These are phyloP conservation scores for Chaetothyriales sp. DNA, from an alignment of 2,329 filamentous ascomycete genomes.

Conservation along the genomic window DNA sequence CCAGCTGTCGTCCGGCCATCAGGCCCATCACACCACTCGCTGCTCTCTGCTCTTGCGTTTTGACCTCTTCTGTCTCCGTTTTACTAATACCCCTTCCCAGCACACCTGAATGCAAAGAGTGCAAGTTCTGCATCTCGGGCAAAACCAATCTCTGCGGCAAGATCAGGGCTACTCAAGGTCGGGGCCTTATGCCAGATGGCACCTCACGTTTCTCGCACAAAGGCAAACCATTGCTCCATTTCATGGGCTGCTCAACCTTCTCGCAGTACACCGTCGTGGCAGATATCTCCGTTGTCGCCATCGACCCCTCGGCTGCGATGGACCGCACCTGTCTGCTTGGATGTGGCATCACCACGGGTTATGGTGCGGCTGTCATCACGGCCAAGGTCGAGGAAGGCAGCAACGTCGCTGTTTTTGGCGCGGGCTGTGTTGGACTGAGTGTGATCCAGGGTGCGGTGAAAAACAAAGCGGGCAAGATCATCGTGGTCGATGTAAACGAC, in stretches of 20 bases:
- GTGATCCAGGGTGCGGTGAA: constrained; percentile 87
- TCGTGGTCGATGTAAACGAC: constrained; percentile 67
- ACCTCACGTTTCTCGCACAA: constrained; percentile 89
- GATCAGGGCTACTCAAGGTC: constrained; percentile 92
- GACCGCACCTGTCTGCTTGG: constrained; percentile 91
- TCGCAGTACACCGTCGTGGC: constrained; percentile 97
- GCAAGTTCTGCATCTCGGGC: constrained; percentile 99
- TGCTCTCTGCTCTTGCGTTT: too few relatives aligned
- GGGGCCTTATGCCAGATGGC: constrained; percentile 92
- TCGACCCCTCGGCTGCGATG: constrained; percentile 80
- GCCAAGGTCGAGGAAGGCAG: constrained; percentile 81
- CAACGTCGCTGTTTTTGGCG: constrained; percentile 84
- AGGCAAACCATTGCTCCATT: constrained; percentile 89
- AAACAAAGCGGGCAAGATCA: constrained; percentile 53
- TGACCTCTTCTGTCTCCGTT: too few relatives aligned
- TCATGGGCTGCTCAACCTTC: constrained; percentile 98
- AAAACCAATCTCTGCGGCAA: constrained; percentile 99
- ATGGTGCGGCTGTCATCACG: constrained; percentile 87
- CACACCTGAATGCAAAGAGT: constrained; percentile 92
- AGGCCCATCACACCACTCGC: too few relatives aligned
- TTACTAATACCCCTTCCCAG: constrained; percentile 31
- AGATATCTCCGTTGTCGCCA: constrained; percentile 93
- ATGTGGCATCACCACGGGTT: constrained; percentile 96
- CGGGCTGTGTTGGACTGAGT: constrained; percentile 85
- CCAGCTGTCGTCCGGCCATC: too few relatives aligned